Percentiles rank a stretch among this genome's conserved stretches.
phyloP scores from a whole-genome alignment of 2,329 filamentous ascomycete species.

The Daldinia sp. region DNA sequence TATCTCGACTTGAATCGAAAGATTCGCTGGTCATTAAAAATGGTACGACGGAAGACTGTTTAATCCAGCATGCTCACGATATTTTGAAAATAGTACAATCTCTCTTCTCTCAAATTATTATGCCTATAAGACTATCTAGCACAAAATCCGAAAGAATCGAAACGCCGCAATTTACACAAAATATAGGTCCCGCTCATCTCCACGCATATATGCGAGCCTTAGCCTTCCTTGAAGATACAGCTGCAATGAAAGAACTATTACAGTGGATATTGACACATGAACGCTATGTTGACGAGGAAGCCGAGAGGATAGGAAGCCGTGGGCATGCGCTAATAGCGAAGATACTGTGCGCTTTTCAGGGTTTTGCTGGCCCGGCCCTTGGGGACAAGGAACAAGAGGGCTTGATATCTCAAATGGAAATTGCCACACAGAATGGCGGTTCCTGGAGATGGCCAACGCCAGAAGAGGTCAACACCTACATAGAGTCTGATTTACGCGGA shows the following conservation, averaged over 20 bases:
- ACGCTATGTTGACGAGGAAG: slow-evolving; percentile 48
- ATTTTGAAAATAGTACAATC: slow-evolving; percentile 18
- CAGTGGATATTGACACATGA: slow-evolving; percentile 65
- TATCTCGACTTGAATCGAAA: slow-evolving; percentile 30
- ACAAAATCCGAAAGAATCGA: slow-evolving; percentile 32
- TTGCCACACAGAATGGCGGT: slow-evolving; percentile 11
- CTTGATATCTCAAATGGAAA: slow-evolving; percentile 35
- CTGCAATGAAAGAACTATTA: slow-evolving; percentile 64
- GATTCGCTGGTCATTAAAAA: background rate
- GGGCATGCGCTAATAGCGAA: slow-evolving; percentile 44
- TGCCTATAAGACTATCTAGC: slow-evolving; percentile 33
- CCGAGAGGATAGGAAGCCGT: slow-evolving; percentile 43
- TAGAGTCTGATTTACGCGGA: slow-evolving; percentile 34
- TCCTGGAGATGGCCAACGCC: slow-evolving; percentile 45
- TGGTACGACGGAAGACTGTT: slow-evolving; percentile 1
- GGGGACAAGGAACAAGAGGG: slow-evolving; percentile 37
- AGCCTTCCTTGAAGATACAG: slow-evolving; percentile 66
- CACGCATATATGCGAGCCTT: slow-evolving; percentile 71
- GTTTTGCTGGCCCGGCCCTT: slow-evolving; percentile 56
- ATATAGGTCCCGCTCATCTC: slow-evolving; percentile 56
- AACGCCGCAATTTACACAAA: slow-evolving; percentile 48
- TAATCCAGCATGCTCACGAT: slow-evolving; percentile 21
- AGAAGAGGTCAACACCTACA: slow-evolving; percentile 43
- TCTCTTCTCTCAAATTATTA: slow-evolving; percentile 41
- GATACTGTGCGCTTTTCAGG: slow-evolving; percentile 57